Conservation (phyloP, 2,329 filamentous ascomycete genomes). For the Chaetomium olivaceum region DNA sequence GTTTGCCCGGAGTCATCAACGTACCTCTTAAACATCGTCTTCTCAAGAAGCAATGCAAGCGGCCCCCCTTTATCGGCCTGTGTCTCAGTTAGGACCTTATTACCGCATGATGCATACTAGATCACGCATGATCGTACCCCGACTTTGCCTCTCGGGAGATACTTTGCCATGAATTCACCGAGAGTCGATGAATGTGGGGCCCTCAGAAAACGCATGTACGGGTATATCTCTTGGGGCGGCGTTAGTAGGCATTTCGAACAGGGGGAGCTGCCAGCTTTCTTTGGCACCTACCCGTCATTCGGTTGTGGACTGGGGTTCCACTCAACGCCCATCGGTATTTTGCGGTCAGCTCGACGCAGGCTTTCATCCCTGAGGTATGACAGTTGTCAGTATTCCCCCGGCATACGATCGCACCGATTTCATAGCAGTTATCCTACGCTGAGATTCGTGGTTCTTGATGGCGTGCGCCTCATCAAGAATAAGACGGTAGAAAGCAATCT, state of each 20-base stretch:
- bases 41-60: constrained; percentile 13
- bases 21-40: constrained; percentile 27
- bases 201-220: neutral
- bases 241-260: neutral
- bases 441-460: constrained; percentile 51
- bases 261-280: neutral
- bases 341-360: constrained; percentile 27
- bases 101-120: no score
- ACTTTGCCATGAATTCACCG: no score
- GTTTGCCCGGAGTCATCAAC: neutral
- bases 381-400: neutral
- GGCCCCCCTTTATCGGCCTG: neutral
- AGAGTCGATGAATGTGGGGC: neutral
- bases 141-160: no score
- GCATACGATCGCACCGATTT: no score
- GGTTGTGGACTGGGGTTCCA: constrained; percentile 42
- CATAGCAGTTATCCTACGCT: constrained; percentile 34
- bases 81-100: neutral
- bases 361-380: constrained; percentile 29
- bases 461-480: constrained; percentile 59
- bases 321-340: constrained; percentile 41
- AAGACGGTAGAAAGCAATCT: constrained; percentile 50
- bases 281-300: constrained; percentile 32
- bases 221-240: neutral
- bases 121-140: no score